Evolutionary conservation across 805 yeast species (phyloP).

Genomic region (Scheffersomyces stipitis): DNA sequence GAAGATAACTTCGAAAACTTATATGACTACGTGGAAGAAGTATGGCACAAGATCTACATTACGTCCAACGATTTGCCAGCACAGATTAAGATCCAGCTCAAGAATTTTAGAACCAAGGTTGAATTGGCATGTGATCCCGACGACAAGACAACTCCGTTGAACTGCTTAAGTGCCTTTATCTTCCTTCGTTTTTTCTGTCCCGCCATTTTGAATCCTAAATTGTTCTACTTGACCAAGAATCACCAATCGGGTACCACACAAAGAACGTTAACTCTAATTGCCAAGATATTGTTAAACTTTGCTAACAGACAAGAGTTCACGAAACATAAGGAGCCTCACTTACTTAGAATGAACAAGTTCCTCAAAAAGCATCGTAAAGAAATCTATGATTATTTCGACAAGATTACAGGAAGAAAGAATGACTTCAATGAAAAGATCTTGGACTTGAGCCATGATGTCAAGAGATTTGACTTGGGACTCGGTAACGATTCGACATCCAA

Average conservation of each 20-base stretch:
- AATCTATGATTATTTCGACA: conserved; percentile 66
- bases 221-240: conserved; percentile 67
- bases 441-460: conserved; percentile 55
- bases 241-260: conserved; percentile 74
- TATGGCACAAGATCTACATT: conserved; percentile 65
- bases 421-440: conserved; percentile 62
- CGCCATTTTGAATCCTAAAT: conserved; percentile 84
- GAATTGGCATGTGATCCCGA: conserved; percentile 60
- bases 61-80: conserved; percentile 77
- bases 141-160: conserved; percentile 54
- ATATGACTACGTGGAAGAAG: conserved; percentile 47
- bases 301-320: conserved; percentile 72
- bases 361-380: conserved; percentile 57
- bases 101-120: conserved; percentile 59
- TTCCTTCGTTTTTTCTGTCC: conserved; percentile 80
- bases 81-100: conserved; percentile 63
- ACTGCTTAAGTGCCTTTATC: conserved; percentile 79
- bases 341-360: conserved; percentile 69
- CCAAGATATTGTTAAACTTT: conserved; percentile 75
- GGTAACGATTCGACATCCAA: conserved; percentile 48
- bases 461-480: conserved; percentile 57
- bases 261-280: conserved; percentile 75
- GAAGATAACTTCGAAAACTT: conserved; percentile 51
- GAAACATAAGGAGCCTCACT: conserved; percentile 83
- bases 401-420: conserved; percentile 65